Percentiles rank a stretch among this genome's conserved stretches.
phyloP scores from a whole-genome alignment of 371 early-diverging fungal species.

The Pancytospora philotis region DNA sequence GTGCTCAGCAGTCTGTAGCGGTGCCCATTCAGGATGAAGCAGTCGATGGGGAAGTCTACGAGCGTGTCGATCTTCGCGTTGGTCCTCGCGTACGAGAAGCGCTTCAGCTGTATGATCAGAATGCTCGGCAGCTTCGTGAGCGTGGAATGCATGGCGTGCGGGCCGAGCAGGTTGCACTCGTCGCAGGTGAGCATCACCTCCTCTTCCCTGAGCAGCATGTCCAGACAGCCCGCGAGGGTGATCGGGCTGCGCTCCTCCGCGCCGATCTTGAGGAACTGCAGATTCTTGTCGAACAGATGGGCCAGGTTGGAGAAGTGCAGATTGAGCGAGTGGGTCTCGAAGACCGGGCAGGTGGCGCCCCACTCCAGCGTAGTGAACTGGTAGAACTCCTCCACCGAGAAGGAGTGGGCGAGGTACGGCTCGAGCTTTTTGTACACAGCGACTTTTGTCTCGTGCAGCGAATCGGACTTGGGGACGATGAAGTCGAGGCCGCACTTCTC shows the following conservation, averaged over 20 bases:
- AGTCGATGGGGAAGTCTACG: conserved; percentile 63
- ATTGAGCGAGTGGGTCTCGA: not conserved
- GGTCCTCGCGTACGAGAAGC: conserved; percentile 68
- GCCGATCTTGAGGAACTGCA: conserved; percentile 1
- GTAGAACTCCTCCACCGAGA: conserved; percentile 4
- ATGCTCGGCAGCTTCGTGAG: conserved; percentile 74
- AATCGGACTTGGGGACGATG: not conserved
- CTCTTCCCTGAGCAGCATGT: conserved; percentile 70
- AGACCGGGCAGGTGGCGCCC: not conserved
- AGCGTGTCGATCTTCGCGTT: conserved; percentile 67
- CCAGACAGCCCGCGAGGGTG: conserved; percentile 62
- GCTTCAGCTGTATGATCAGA: conserved; percentile 75
- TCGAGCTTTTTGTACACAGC: not conserved
- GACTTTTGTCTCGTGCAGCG: not conserved
- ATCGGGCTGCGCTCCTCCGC: not conserved
- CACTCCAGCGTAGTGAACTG: not conserved
- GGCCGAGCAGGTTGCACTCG: conserved; percentile 69
- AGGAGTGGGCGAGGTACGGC: not conserved
- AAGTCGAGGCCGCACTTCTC: conserved; percentile 1
- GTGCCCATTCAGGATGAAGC: not conserved
- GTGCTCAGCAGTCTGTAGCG: conserved; percentile 30
- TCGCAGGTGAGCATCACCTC: conserved; percentile 72
- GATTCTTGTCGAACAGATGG: conserved; percentile 5
- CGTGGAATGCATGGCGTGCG: conserved; percentile 69
- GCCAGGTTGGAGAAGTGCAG: not conserved